Evolutionary conservation across 257 asterid species (phyloP).

Genomic region (Petunia secreta): DNA sequence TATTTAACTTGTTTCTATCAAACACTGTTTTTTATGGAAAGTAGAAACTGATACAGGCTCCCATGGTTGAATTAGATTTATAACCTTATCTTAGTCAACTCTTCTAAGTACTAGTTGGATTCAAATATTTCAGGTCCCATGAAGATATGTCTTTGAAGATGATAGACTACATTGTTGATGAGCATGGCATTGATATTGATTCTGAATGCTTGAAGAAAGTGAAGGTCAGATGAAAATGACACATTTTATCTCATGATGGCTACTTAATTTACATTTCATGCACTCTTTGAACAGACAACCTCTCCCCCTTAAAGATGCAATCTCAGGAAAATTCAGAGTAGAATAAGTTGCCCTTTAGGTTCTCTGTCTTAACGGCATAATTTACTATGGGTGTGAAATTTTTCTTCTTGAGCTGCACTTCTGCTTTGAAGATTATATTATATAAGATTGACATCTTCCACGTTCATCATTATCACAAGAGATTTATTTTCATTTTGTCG

Average conservation of each 20-base stretch:
- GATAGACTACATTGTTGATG: conserved; percentile 81
- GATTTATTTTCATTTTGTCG: conserved; percentile 4
- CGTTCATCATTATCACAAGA: background rate
- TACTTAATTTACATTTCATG: background rate
- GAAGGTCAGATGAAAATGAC: conserved; percentile 51
- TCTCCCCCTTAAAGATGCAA: conserved; percentile 16
- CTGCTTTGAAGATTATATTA: conserved; percentile 7
- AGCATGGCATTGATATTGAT: conserved; percentile 73
- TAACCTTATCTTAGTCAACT: background rate
- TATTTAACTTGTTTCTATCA: background rate
- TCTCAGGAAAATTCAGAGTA: conserved; percentile 8
- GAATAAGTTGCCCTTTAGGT: background rate
- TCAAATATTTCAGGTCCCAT: conserved; percentile 68
- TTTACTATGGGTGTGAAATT: background rate
- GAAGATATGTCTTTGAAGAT: conserved; percentile 91
- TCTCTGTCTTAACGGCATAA: background rate
- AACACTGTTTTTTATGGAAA: background rate
- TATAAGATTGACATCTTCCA: conserved; percentile 8
- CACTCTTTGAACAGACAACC: conserved; percentile 21
- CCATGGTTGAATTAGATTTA: background rate
- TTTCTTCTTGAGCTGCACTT: background rate
- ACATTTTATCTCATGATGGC: conserved; percentile 20
- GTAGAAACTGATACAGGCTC: background rate
- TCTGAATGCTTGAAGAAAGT: conserved; percentile 61
- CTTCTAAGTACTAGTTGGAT: conserved; percentile 23